Percentiles rank a stretch among this genome's conserved stretches.
Conservation (phyloP, 2,329 filamentous ascomycete species). For the Microsporum audouinii region DNA sequence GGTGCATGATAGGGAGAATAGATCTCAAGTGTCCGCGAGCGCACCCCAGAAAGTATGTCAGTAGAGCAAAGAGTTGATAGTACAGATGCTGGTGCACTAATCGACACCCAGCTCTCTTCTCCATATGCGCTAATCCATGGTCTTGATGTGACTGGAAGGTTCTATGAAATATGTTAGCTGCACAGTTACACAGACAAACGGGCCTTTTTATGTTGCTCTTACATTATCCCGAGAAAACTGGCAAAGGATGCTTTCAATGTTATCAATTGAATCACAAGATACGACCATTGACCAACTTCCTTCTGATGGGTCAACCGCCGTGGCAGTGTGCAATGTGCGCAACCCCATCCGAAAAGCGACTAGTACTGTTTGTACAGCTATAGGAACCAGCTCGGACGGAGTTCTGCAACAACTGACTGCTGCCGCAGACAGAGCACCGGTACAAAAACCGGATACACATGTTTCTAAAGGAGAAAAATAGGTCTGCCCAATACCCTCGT, state of each 20-base stretch:
- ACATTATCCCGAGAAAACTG: not conserved
- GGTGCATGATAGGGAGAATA: not conserved
- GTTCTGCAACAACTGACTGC: constrained; percentile 23
- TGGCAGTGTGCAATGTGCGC: constrained; percentile 1
- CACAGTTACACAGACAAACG: not conserved
- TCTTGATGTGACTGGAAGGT: not conserved
- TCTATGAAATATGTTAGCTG: not conserved
- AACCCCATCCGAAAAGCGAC: constrained; percentile 26
- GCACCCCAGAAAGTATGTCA: not conserved
- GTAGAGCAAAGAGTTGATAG: not conserved
- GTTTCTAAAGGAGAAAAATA: not conserved
- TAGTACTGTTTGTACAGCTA: constrained; percentile 26
- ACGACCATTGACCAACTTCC: constrained; percentile 4
- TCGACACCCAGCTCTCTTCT: not conserved
- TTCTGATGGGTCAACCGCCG: not conserved
- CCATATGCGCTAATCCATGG: not conserved
- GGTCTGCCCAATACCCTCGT: not conserved
- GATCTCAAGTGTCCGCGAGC: not conserved
- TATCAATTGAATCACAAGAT: not conserved
- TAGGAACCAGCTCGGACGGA: constrained; percentile 24
- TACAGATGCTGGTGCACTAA: not conserved
- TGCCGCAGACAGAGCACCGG: constrained; percentile 24
- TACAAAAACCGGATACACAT: constrained; percentile 23
- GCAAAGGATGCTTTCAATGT: not conserved
- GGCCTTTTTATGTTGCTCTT: not conserved